phyloP scores from a whole-genome alignment of 805 yeast species.

The Suhomyces emberorum region DNA sequence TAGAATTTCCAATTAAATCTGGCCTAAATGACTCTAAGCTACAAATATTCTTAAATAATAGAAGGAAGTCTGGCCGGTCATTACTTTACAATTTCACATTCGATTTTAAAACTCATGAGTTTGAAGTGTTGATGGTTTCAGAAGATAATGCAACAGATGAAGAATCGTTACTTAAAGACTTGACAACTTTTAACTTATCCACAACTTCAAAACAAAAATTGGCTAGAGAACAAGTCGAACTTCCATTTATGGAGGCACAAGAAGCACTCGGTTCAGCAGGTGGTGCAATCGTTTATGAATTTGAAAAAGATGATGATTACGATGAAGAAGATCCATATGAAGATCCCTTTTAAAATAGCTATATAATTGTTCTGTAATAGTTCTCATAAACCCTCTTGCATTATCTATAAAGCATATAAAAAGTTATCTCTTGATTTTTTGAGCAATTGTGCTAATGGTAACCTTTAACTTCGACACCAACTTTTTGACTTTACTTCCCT shows the following conservation, averaged over 20 bases:
- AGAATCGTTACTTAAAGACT: conserved; percentile 56
- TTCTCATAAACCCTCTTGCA: too few species aligned
- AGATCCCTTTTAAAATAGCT: conserved; percentile 91
- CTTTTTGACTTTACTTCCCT: conserved; percentile 7
- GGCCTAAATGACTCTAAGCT: conserved; percentile 48
- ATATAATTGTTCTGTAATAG: too few species aligned
- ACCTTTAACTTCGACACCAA: not conserved
- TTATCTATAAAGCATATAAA: too few species aligned
- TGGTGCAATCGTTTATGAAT: conserved; percentile 94
- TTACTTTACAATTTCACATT: conserved; percentile 52
- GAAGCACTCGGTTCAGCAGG: conserved; percentile 56
- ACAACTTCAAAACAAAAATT: conserved; percentile 71
- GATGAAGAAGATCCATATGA: conserved; percentile 98
- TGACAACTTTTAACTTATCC: conserved; percentile 84
- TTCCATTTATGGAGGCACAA: conserved; percentile 92
- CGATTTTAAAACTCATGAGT: conserved; percentile 46
- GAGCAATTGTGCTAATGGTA: too few species aligned
- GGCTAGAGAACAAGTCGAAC: conserved; percentile 80
- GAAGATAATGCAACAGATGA: conserved; percentile 37
- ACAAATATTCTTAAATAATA: conserved; percentile 53
- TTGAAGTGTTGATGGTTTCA: conserved; percentile 25
- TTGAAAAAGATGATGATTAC: conserved; percentile 94
- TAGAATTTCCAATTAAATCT: conserved; percentile 44
- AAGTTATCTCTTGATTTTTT: too few species aligned
- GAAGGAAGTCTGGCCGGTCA: conserved; percentile 85